Base-by-base conservation (phyloP, 1,284 basidiomycete genomes). In the Moesziomyces antarcticus region DNA sequence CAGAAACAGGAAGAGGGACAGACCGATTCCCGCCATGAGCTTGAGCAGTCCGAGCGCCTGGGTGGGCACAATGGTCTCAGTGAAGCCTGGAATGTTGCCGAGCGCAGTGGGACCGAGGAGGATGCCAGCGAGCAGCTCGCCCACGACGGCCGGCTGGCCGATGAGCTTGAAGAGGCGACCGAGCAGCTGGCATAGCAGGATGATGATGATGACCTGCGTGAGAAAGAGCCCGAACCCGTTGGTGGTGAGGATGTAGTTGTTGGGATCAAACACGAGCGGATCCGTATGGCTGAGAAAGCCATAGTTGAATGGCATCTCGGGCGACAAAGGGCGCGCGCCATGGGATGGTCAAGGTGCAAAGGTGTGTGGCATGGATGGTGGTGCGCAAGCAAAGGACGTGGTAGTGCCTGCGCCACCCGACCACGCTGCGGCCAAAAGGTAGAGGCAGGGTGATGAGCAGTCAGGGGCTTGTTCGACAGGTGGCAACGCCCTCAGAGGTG, bases 161-260 rank as follows among this genome's bases (percentile, higher is more conserved):
- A 76, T 21, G 9, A 50, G 37, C 41, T 64, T 71, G 60, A 78
- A 78, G 10, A 57, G 43, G 22, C 61, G 56, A 18, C 74, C 74
- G 21, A 77, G 64, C 27, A 74, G 21, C 42, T 59, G 62, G 51
- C 75, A 77, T 21, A 77, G 56, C 14, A 61, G 45, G 47, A 77
- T 72, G 58, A 77, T 77, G 67, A 77, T 72, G 51, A 62, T 50
- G 25, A 73, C 62, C 27, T 77, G 75, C 1, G 62, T 58, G 44
- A 77, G 40, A 30, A 77, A 76, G 43, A 77, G 69, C 16, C 69
- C 73, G 25, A 77, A 68, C 3, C 75, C 75, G 37, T 77, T 77
- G 33, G 69, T 73, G 40, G 71, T 68, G 42, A 58, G 46, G 14
- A 57, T 44, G 22, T 56, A 62, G 42, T 73, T 71, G 58, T 59